Percentiles rank a stretch among this genome's conserved stretches.
These are phyloP conservation scores for Talaromyces wortmannii DNA, from an alignment of 495 filamentous ascomycete species.

Conservation along the genomic window DNA sequence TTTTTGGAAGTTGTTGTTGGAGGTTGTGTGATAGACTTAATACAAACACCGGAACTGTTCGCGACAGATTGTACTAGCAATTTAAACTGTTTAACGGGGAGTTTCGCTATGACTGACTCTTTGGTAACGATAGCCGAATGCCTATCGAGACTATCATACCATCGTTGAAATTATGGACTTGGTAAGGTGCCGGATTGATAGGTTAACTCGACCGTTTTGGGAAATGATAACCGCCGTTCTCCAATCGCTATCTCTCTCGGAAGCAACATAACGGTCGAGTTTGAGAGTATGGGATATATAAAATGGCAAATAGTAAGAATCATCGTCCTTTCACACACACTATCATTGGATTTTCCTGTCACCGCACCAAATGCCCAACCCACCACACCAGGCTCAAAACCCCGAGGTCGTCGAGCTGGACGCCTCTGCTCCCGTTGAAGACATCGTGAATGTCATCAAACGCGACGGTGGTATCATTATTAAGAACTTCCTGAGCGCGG, in stretches of 20 bases:
- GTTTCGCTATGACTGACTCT: too few relatives aligned
- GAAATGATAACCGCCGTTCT: neutral
- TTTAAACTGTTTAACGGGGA: too few relatives aligned
- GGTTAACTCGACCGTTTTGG: neutral
- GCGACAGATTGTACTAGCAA: too few relatives aligned
- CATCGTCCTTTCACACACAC: neutral
- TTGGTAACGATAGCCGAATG: too few relatives aligned
- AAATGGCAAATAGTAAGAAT: neutral
- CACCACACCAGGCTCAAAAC: conserved; percentile 18
- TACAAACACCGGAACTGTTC: too few relatives aligned
- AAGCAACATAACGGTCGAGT: neutral
- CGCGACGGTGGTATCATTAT: conserved; percentile 10
- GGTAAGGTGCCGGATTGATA: too few relatives aligned
- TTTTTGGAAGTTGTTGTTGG: too few relatives aligned
- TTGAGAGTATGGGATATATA: neutral
- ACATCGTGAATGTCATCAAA: conserved; percentile 1
- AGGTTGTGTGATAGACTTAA: too few relatives aligned
- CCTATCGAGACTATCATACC: too few relatives aligned
- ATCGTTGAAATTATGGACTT: too few relatives aligned
- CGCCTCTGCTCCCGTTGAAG: neutral
- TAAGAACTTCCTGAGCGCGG: conserved; percentile 11
- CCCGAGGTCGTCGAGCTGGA: conserved; percentile 12
- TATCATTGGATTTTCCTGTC: neutral
- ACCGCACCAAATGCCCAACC: conserved; percentile 6
- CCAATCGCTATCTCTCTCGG: neutral